phyloP scores from a whole-genome alignment of 1,284 basidiomycete genomes.

The Singerocomus inundabilis region DNA sequence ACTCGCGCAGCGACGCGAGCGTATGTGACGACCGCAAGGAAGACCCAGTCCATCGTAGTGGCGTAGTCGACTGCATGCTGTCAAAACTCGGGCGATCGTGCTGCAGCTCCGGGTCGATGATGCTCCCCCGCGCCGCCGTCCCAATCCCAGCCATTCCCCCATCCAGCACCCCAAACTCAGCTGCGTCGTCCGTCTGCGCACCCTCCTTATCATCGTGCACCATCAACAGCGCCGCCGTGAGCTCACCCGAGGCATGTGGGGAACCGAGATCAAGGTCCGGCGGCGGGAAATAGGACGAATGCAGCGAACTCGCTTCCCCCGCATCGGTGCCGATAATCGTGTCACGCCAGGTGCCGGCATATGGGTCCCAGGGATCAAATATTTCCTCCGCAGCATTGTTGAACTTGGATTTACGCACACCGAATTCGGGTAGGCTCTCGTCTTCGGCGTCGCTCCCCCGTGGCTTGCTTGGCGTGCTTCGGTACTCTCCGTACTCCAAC shows the following conservation, averaged over 20 bases:
- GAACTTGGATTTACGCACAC: constrained; percentile 17
- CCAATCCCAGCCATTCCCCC: constrained; percentile 45
- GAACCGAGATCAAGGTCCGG: constrained; percentile 16
- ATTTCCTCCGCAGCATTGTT: constrained; percentile 1
- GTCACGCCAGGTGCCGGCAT: constrained; percentile 24
- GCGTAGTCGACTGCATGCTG: constrained; percentile 10
- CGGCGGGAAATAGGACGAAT: constrained; percentile 13
- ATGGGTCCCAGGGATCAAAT: constrained; percentile 27
- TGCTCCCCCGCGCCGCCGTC: constrained; percentile 35
- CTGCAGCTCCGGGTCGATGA: constrained; percentile 18
- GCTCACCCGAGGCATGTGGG: constrained; percentile 25
- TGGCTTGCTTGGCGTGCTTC: constrained; percentile 19
- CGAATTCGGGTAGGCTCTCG: constrained; percentile 27
- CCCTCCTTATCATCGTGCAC: constrained; percentile 27
- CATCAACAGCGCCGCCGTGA: constrained; percentile 34
- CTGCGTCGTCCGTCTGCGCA: constrained; percentile 20
- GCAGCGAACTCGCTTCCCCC: constrained; percentile 13
- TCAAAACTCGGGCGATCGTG: constrained; percentile 10
- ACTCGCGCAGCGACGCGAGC: not conserved
- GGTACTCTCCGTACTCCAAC: constrained; percentile 20
- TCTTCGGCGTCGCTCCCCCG: constrained; percentile 16
- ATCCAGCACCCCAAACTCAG: constrained; percentile 27
- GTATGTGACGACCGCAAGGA: constrained; percentile 12
- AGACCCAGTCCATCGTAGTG: constrained; percentile 4
- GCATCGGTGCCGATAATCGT: constrained; percentile 33